Evolutionary conservation across 805 yeast genomes (phyloP).

Genomic region (Metschnikowia reukaufii): DNA sequence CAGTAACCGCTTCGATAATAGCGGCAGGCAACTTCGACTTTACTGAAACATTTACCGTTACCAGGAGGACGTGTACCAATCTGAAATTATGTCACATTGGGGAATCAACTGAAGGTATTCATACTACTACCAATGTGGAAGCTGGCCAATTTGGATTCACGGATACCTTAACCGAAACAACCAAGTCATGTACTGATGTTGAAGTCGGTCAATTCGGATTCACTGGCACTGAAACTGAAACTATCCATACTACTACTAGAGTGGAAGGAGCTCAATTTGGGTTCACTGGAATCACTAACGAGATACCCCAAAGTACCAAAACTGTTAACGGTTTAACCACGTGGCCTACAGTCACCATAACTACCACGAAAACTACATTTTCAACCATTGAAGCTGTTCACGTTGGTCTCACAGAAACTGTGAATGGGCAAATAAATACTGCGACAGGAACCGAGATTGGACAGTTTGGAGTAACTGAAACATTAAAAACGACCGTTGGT

Average conservation of each 20-base stretch:
- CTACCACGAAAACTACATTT: too few relatives aligned
- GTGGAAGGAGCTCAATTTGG: not conserved
- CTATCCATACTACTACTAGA: not conserved
- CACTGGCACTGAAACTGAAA: not conserved
- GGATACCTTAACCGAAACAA: not conserved
- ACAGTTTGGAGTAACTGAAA: constrained; percentile 5
- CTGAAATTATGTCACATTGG: too few relatives aligned
- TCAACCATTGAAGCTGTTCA: not conserved
- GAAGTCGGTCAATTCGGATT: constrained; percentile 5
- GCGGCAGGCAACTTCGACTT: too few relatives aligned
- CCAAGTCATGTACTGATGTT: too few relatives aligned
- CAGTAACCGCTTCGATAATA: too few relatives aligned
- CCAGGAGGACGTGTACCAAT: too few relatives aligned
- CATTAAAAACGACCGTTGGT: too few relatives aligned
- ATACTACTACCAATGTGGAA: not conserved
- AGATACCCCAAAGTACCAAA: too few relatives aligned
- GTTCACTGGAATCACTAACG: not conserved
- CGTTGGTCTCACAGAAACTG: not conserved
- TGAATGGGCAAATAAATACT: not conserved
- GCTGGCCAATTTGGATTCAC: constrained; percentile 5
- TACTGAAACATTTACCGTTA: too few relatives aligned
- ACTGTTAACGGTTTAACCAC: too few relatives aligned
- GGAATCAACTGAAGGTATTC: too few relatives aligned
- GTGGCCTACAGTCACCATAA: too few relatives aligned
- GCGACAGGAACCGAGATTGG: not conserved